Conservation (phyloP, 352 stramenopile species). For the Phytopythium oedochilum region DNA sequence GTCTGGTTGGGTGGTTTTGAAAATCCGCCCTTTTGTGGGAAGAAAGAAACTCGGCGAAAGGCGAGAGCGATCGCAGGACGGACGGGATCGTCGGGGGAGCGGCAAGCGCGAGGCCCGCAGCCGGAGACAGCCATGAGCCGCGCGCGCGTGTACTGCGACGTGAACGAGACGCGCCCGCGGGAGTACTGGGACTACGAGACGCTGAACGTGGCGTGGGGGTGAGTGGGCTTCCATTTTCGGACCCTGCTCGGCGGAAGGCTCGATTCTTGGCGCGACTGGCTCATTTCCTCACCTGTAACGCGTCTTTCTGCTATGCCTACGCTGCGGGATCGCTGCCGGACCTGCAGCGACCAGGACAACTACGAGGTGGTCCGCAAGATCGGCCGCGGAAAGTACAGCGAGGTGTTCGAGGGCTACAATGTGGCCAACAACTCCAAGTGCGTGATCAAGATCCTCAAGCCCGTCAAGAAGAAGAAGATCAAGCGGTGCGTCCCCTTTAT, state of each 20-base stretch:
- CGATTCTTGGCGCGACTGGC: neutral
- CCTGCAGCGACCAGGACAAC: constrained; percentile 94
- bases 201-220: constrained; percentile 96
- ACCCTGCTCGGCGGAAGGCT: too few relatives aligned
- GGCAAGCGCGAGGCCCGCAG: constrained; percentile 1
- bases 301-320: neutral
- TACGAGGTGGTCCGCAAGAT: constrained; percentile 99
- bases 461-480: constrained; percentile 99
- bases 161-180: constrained; percentile 94
- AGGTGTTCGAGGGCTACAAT: constrained; percentile 98
- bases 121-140: constrained; percentile 43
- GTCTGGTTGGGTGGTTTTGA: constrained; percentile 7
- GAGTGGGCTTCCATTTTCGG: constrained; percentile 4
- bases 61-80: constrained; percentile 6
- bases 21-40: neutral
- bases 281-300: neutral
- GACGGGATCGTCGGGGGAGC: neutral
- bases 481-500: constrained; percentile 68
- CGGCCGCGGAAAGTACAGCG: constrained; percentile 98
- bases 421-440: constrained; percentile 95
- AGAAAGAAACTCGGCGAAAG: constrained; percentile 13
- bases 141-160: constrained; percentile 91
- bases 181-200: constrained; percentile 99
- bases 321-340: neutral
- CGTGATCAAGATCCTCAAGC: constrained; percentile 99